phyloP scores from a whole-genome alignment of 352 stramenopile species.

The Globisporangium canariense region DNA sequence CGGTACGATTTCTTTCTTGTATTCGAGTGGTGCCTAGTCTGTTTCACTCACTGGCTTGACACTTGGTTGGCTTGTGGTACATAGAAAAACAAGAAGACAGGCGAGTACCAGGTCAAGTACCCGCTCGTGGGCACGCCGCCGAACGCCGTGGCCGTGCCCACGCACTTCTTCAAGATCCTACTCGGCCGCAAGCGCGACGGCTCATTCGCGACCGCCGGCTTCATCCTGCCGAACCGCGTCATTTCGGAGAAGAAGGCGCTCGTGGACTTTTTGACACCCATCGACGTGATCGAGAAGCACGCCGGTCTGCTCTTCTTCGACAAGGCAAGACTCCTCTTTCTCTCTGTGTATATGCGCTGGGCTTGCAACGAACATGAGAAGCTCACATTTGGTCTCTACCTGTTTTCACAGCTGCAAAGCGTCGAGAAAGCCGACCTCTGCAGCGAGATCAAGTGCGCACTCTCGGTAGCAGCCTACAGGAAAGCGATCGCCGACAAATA shows the following conservation, averaged over 20 bases:
- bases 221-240: slow-evolving; percentile 92
- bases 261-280: slow-evolving; percentile 82
- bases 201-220: slow-evolving; percentile 82
- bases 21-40: background rate
- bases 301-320: slow-evolving; percentile 93
- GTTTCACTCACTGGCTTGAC: background rate
- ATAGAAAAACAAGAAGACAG: slow-evolving; percentile 66
- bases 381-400: background rate
- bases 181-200: slow-evolving; percentile 53
- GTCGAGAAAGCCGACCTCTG: slow-evolving; percentile 58
- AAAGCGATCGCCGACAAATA: slow-evolving; percentile 24
- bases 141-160: slow-evolving; percentile 89
- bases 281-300: slow-evolving; percentile 92
- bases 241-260: slow-evolving; percentile 78
- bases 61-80: background rate
- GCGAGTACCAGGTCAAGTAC: slow-evolving; percentile 69
- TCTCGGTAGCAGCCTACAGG: slow-evolving; percentile 46
- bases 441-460: slow-evolving; percentile 56
- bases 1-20: slow-evolving; percentile 24
- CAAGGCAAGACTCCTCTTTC: slow-evolving; percentile 34
- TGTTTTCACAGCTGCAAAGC: slow-evolving; percentile 33
- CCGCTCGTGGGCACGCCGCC: slow-evolving; percentile 83
- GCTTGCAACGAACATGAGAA: background rate
- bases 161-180: slow-evolving; percentile 97
- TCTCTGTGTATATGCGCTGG: background rate